Evolutionary conservation across 495 filamentous ascomycete species (phyloP), one percentile per base, ranked within the genome.

Genomic region (Pseudevernia furfuracea): DNA sequence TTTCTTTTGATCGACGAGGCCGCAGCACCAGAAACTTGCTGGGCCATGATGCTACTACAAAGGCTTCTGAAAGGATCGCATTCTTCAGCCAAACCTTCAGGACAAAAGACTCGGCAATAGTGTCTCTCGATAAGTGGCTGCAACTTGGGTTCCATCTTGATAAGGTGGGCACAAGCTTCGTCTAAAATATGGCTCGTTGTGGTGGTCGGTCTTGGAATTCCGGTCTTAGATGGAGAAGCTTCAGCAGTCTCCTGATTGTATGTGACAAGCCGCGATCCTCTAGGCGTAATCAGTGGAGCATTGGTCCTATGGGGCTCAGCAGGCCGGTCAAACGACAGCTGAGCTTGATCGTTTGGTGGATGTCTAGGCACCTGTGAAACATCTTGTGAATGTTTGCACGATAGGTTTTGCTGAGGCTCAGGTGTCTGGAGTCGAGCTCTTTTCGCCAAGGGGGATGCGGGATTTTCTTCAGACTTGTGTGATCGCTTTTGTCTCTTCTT

Each of bases 11-110:
- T 97, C 7, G 89, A 86, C 64, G 82, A 87, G 32, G 94, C 95
- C 4, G 94, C 94, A 6, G 91, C 90, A 23, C 93, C 91, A 23
- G 91, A 94, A 17, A 98, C 93, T 74, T 98, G 94, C 74, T 98
- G 94, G 53, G 90, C 90, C 64, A 97, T 96, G 68, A 98, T 97
- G 56, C 91, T 87, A 72, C 85, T 89, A 32, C 82, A 81, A 48
- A 98, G 81, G 61, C 85, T 87, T 60, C 85, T 85, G 72, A 97
- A 98, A 5, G 94, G 93, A 73, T 97, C 89, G 66, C 96, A 82
- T 67, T 84, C 76, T 75, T 97, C 92, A 23, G 86, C 84, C 23
- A 98, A 75, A 0, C 91, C 92, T 59, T 88, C 86, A 4, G 91
- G 83, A 10, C 89, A 89, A 75, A 97, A 96, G 17, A 94, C 71